Base-by-base conservation (phyloP, 1,139 yeast species). In the Nakaseomyces nivariensis region DNA sequence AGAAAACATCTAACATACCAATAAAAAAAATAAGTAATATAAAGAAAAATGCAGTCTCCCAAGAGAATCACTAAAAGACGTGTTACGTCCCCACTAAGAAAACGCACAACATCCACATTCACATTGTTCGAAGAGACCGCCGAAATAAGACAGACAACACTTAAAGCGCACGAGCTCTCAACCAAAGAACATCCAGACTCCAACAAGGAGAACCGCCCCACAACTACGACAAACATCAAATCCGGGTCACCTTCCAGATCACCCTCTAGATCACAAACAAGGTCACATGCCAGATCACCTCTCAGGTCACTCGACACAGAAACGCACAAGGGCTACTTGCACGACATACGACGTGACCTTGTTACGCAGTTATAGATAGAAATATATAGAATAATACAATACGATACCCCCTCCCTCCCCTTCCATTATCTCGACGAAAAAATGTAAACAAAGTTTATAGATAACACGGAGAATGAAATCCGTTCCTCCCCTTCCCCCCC, bases 321-420 rank as follows among this genome's bases (percentile, higher is more conserved):
- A 4, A 41, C 34, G 11, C 44, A 41, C 44, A 13, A 29, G 44
- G 44, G 44, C 24, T 41, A 41, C 44, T 8, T 41, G 25, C 44
- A 41, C 44, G 44, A 41, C 44, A 27, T 41, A 29, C 44, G 44
- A 29, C 33, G 44, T 27, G 44, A 41, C 34, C 33, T 29, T 7
- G 11, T 29, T 7, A 25, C 42, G 3, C 42, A 38, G 42, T 13
- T 38, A 24, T 38, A 17, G 24, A 38, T 17, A 29, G 8, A 27
- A 8, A 1, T 29, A 29, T 3, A 29, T 29, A 29, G 31, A 29
- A 29, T 29, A 29, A 29, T 6, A 29, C n/a, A 37, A 37, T 37
- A 37, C 40, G 40, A 37, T 37, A 37, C 40, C 40, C 26, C 13
- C 13, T 33, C 10, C 36, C 36, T 11, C 36, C 36, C 36, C 36